A percentile compares a stretch with the other conserved stretches of the same genome.
Evolutionary conservation across 192 early-diverging fungal genomes (phyloP).

Genomic region (Geranomyces michiganensis): DNA sequence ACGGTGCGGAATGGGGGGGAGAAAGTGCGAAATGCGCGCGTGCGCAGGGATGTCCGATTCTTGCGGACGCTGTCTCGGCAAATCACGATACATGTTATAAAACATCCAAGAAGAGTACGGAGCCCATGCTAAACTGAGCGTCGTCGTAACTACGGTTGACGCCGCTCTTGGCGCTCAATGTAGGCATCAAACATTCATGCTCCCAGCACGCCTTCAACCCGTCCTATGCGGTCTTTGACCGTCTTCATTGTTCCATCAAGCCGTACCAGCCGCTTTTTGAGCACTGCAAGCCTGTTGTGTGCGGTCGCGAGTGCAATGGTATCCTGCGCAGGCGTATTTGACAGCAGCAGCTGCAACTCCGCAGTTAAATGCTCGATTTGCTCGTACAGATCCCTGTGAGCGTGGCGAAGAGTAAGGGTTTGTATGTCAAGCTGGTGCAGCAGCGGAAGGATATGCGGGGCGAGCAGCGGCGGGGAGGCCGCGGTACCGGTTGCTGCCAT

Average conservation of each 20-base stretch:
- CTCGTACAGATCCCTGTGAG: constrained; percentile 26
- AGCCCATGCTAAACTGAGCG: too few relatives aligned
- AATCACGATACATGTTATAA: too few relatives aligned
- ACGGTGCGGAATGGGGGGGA: too few relatives aligned
- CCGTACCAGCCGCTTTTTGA: constrained; percentile 17
- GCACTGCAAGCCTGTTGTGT: constrained; percentile 11
- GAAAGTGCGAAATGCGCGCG: too few relatives aligned
- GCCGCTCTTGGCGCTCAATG: too few relatives aligned
- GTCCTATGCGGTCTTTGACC: constrained; percentile 8
- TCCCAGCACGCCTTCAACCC: constrained; percentile 21
- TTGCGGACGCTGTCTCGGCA: too few relatives aligned
- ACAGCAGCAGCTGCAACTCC: constrained; percentile 24
- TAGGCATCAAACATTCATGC: not conserved
- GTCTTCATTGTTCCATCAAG: constrained; percentile 13
- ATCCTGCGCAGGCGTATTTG: constrained; percentile 14
- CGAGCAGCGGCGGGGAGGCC: not conserved
- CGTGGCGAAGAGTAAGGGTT: constrained; percentile 16
- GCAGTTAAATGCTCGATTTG: constrained; percentile 25
- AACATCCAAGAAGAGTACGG: too few relatives aligned
- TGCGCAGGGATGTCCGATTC: too few relatives aligned
- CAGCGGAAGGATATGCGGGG: constrained; percentile 22
- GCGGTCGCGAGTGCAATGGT: constrained; percentile 1
- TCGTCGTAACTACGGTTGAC: too few relatives aligned
- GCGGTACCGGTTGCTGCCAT: too few relatives aligned
- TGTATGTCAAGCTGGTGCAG: constrained; percentile 25